Conservation (phyloP, 768 basidiomycete genomes). For the Galerina marginata region DNA sequence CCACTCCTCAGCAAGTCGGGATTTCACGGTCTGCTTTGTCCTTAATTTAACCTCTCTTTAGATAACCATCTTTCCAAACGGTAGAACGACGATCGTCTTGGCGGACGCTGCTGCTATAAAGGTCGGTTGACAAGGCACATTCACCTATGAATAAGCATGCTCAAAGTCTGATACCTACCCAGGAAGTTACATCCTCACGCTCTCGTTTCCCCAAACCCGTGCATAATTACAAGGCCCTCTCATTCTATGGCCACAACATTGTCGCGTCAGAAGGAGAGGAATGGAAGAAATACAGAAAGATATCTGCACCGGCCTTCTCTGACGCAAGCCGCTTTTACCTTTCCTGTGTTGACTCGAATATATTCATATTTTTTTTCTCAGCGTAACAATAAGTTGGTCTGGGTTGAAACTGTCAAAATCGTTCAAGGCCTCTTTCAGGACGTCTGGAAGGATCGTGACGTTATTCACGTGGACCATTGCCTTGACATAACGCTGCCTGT, state of each 20-base stretch:
- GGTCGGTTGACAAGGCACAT: neutral
- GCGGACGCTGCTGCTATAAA: conserved; percentile 6
- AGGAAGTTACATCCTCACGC: conserved; percentile 1
- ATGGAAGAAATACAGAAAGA: conserved; percentile 70
- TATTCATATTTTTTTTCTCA: conserved; percentile 16
- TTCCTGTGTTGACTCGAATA: neutral
- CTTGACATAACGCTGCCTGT: conserved; percentile 62
- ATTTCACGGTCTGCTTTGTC: too few species aligned
- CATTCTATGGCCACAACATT: conserved; percentile 64
- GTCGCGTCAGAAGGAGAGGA: conserved; percentile 67
- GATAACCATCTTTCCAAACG: conserved; percentile 1
- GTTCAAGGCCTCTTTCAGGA: conserved; percentile 49
- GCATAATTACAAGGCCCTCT: conserved; percentile 47
- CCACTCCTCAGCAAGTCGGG: neutral
- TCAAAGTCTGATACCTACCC: neutral
- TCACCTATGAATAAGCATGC: too few species aligned
- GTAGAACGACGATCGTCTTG: neutral
- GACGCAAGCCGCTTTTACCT: conserved; percentile 44
- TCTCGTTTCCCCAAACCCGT: conserved; percentile 33
- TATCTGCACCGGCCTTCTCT: conserved; percentile 67
- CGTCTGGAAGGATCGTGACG: conserved; percentile 50
- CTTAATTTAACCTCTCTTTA: neutral
- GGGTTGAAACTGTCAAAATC: conserved; percentile 49
- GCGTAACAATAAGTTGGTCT: conserved; percentile 54
- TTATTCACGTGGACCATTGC: conserved; percentile 48